A percentile compares a stretch with the other conserved stretches of the same genome.
Conservation (phyloP, 345 rosid species). For the Aegle marmelos region DNA sequence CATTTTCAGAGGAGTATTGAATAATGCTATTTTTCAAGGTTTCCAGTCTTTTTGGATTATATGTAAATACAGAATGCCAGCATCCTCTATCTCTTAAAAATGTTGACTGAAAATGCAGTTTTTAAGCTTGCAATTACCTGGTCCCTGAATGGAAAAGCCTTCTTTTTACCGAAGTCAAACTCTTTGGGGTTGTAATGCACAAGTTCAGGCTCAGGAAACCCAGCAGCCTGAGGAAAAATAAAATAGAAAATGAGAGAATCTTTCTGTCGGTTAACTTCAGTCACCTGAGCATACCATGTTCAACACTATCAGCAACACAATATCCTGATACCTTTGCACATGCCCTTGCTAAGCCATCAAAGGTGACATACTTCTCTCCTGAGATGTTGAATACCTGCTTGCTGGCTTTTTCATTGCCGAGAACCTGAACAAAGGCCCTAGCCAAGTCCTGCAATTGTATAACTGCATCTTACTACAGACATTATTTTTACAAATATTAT, state of each 20-base stretch:
- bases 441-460: conserved; percentile 70
- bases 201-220: conserved; percentile 93
- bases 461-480: conserved; percentile 14
- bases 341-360: conserved; percentile 89
- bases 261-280: background rate
- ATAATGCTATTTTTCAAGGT: background rate
- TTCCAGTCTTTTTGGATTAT: background rate
- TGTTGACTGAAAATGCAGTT: background rate
- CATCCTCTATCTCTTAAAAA: background rate
- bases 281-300: background rate
- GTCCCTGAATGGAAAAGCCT: conserved; percentile 97
- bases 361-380: conserved; percentile 87
- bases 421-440: conserved; percentile 65
- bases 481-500: background rate
- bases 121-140: conserved; percentile 48
- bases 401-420: conserved; percentile 88
- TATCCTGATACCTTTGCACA: conserved; percentile 79
- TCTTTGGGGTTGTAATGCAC: conserved; percentile 87
- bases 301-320: background rate
- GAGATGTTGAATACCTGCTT: conserved; percentile 85
- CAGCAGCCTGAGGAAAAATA: conserved; percentile 63
- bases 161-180: conserved; percentile 92
- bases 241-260: background rate
- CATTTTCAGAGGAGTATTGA: background rate
- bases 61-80: background rate